These are phyloP conservation scores for Elaeagnus macrophylla DNA, from an alignment of 306 rosid species.

Conservation along the genomic window DNA sequence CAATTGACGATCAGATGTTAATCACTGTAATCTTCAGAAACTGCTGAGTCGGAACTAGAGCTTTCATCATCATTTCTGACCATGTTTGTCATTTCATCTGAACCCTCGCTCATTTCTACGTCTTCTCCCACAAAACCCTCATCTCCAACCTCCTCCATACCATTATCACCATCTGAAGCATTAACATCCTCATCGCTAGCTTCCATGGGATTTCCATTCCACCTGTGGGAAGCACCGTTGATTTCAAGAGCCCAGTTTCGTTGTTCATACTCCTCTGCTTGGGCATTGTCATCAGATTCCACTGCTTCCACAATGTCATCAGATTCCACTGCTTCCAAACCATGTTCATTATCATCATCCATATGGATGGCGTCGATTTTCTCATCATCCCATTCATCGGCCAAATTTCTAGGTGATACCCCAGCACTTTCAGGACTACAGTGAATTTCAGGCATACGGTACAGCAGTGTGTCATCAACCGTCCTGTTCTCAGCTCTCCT, in stretches of 20 bases:
- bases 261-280: slow-evolving; percentile 66
- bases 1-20: slow-evolving; percentile 22
- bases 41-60: slow-evolving; percentile 38
- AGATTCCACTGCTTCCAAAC: slow-evolving; percentile 63
- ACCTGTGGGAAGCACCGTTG: slow-evolving; percentile 46
- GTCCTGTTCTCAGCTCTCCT: slow-evolving; percentile 60
- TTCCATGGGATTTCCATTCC: slow-evolving; percentile 48
- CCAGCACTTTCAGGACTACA: slow-evolving; percentile 40
- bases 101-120: slow-evolving; percentile 56
- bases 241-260: slow-evolving; percentile 78
- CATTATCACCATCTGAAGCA: slow-evolving; percentile 46
- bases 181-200: slow-evolving; percentile 70
- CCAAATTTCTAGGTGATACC: slow-evolving; percentile 51
- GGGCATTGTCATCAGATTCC: slow-evolving; percentile 26
- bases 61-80: slow-evolving; percentile 39
- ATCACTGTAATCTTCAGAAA: slow-evolving; percentile 82
- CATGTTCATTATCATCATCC: slow-evolving; percentile 38
- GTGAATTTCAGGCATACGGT: slow-evolving; percentile 24
- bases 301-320: slow-evolving; percentile 25
- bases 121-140: slow-evolving; percentile 59
- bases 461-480: slow-evolving; percentile 47
- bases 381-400: slow-evolving; percentile 73
- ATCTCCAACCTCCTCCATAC: slow-evolving; percentile 49
- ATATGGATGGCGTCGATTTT: slow-evolving; percentile 33
- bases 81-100: slow-evolving; percentile 50